Conservation (phyloP, 2,329 filamentous ascomycete species). For the Cytospora mali region DNA sequence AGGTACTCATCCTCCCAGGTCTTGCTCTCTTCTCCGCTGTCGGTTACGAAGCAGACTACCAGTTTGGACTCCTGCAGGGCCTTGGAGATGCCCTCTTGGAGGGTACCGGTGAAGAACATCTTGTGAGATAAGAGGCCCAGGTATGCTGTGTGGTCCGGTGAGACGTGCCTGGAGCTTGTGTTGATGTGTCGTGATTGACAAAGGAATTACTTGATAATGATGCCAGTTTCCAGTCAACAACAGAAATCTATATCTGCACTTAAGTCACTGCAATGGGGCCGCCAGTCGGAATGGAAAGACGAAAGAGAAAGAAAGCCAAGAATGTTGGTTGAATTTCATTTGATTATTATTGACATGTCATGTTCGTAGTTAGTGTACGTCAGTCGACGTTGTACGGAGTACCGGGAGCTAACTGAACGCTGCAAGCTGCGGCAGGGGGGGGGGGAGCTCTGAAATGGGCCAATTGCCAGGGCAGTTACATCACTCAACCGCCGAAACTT, state of each 20-base stretch:
- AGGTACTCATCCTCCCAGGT: slow-evolving; percentile 75
- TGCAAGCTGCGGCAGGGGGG: neutral
- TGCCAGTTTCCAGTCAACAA: neutral
- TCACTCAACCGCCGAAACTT: slow-evolving; percentile 16
- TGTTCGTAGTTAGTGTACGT: neutral
- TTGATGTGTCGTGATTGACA: neutral
- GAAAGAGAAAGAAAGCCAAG: neutral
- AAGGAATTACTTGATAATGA: neutral
- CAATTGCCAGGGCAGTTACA: slow-evolving; percentile 10
- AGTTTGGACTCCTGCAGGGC: slow-evolving; percentile 76
- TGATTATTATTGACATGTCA: neutral
- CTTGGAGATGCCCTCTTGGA: slow-evolving; percentile 78
- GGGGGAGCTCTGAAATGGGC: slow-evolving; percentile 5
- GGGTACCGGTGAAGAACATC: slow-evolving; percentile 81
- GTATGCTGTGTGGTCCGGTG: neutral
- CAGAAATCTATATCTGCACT: neutral
- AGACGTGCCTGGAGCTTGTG: neutral
- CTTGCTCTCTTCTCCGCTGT: slow-evolving; percentile 68
- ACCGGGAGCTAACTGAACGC: neutral
- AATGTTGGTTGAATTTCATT: neutral
- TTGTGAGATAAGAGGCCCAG: slow-evolving; percentile 18
- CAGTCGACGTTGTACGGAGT: neutral
- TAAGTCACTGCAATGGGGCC: neutral
- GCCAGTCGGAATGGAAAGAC: neutral
- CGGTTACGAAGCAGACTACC: slow-evolving; percentile 86